phyloP scores from a whole-genome alignment of 148 eudicot genomes.

The Rhododendron williamsianum region DNA sequence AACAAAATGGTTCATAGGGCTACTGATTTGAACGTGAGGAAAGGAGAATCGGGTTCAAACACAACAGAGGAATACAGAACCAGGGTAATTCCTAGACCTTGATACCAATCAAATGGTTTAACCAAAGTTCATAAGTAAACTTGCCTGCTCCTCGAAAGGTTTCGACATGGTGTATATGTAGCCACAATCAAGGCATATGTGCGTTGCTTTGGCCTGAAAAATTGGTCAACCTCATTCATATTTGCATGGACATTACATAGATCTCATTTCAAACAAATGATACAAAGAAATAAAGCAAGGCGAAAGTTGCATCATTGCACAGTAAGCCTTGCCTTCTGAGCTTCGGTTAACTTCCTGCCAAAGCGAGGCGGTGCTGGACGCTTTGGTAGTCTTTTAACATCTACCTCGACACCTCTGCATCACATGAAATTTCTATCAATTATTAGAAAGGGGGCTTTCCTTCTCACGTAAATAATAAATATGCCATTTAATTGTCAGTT shows the following conservation, averaged over 20 bases:
- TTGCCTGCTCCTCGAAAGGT: constrained; percentile 89
- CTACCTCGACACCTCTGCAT: constrained; percentile 73
- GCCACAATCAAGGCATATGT: constrained; percentile 94
- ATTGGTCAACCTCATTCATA: not conserved
- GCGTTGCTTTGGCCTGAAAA: constrained; percentile 84
- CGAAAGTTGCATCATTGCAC: not conserved
- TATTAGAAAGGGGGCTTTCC: not conserved
- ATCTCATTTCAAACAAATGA: not conserved
- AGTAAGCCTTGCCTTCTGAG: constrained; percentile 62
- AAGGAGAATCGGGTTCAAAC: not conserved
- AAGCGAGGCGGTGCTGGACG: constrained; percentile 97
- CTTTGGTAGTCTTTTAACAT: constrained; percentile 82
- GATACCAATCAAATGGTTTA: not conserved
- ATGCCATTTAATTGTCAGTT: not conserved
- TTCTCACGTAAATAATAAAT: not conserved
- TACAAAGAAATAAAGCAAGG: not conserved
- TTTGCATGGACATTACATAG: not conserved
- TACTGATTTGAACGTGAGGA: not conserved
- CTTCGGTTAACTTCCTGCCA: constrained; percentile 73
- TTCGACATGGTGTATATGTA: constrained; percentile 71
- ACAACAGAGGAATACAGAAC: not conserved
- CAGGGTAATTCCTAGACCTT: not conserved
- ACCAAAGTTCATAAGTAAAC: constrained; percentile 12
- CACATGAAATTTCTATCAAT: constrained; percentile 1
- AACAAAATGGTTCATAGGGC: not conserved